Evolutionary conservation across 1,139 yeast species (phyloP).

Genomic region (Suhomyces bolitotheri): DNA sequence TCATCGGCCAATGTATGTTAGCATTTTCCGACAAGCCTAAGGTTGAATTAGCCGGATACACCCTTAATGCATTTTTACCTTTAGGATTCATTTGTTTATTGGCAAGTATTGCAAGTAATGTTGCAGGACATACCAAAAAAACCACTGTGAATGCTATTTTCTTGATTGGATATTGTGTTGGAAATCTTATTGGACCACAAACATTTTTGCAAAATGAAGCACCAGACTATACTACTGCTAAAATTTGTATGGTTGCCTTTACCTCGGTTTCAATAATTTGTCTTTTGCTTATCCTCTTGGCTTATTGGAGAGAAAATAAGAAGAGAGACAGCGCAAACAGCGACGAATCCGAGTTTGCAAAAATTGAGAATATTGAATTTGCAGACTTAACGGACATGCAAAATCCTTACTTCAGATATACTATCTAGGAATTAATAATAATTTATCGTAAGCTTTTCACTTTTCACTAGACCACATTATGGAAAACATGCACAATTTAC

Average conservation of each 20-base stretch:
- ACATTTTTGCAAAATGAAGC: conserved; percentile 55
- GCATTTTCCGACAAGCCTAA: conserved; percentile 38
- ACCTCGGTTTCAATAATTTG: conserved; percentile 31
- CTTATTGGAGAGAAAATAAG: conserved; percentile 41
- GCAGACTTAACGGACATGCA: conserved; percentile 67
- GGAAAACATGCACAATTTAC: too few relatives aligned
- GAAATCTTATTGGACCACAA: conserved; percentile 74
- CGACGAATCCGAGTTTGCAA: conserved; percentile 21
- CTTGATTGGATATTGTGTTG: conserved; percentile 64
- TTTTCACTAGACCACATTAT: too few relatives aligned
- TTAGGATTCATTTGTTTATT: conserved; percentile 50
- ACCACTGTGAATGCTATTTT: conserved; percentile 58
- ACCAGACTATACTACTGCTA: conserved; percentile 53
- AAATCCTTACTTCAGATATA: conserved; percentile 62
- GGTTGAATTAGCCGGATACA: conserved; percentile 15
- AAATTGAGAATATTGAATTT: conserved; percentile 52
- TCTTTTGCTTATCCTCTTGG: conserved; percentile 28
- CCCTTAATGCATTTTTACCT: conserved; percentile 25
- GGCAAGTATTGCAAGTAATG: conserved; percentile 53
- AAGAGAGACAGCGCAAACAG: conserved; percentile 31
- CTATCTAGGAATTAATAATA: too few relatives aligned
- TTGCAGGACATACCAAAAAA: conserved; percentile 73
- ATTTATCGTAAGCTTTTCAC: too few relatives aligned
- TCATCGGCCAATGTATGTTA: conserved; percentile 47
- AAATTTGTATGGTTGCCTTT: conserved; percentile 46